phyloP scores from a whole-genome alignment of 192 early-diverging fungal species.

The Spizellomyces sp. region DNA sequence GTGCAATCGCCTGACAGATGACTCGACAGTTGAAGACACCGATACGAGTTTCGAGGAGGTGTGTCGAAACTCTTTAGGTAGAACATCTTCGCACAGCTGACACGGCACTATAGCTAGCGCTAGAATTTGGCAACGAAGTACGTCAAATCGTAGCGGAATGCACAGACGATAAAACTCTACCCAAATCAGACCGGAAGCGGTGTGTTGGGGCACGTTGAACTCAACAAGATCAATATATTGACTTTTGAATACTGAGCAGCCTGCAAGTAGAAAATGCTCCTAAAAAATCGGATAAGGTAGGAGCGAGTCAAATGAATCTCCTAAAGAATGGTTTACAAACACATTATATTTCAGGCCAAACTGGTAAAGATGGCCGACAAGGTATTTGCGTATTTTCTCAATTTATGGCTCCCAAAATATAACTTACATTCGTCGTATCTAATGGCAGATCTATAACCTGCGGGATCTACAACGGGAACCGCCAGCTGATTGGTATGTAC shows the following conservation, averaged over 20 bases:
- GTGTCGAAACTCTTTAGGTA: neutral
- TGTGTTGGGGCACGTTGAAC: conserved; percentile 2
- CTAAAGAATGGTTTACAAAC: too few species aligned
- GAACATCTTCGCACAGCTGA: neutral
- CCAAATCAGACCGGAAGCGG: conserved; percentile 52
- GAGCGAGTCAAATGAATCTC: too few species aligned
- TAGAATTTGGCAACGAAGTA: conserved; percentile 52
- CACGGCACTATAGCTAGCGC: conserved; percentile 33
- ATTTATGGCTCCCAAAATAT: neutral
- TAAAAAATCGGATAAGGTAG: conserved; percentile 48
- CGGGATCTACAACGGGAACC: conserved; percentile 44
- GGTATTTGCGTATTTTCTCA: conserved; percentile 11
- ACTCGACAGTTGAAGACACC: conserved; percentile 58
- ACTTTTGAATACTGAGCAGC: conserved; percentile 22
- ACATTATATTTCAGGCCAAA: conserved; percentile 46
- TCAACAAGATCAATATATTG: conserved; percentile 3
- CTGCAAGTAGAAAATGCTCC: conserved; percentile 60
- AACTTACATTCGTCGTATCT: neutral
- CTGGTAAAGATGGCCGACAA: conserved; percentile 71
- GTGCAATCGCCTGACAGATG: too few species aligned
- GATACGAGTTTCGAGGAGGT: conserved; percentile 64
- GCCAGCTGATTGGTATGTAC: conserved; percentile 51
- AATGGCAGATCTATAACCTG: conserved; percentile 53
- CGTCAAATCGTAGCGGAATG: conserved; percentile 54
- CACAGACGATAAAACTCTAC: conserved; percentile 63